Evolutionary conservation across 2,329 filamentous ascomycete species (phyloP).

Genomic region (Hymenoscyphus repandus): DNA sequence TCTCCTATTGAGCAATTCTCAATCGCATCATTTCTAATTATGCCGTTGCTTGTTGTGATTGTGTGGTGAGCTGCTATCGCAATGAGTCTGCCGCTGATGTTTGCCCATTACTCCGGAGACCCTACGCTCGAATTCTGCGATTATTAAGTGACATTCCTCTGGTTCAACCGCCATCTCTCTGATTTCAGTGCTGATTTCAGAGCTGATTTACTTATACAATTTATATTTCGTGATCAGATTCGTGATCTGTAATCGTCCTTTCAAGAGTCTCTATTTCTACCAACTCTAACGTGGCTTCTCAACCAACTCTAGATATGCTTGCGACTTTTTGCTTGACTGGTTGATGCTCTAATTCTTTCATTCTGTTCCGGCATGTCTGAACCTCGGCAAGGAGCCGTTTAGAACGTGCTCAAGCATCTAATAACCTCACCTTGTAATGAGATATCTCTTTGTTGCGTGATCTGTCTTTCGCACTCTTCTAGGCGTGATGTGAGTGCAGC

Average conservation of each 20-base stretch:
- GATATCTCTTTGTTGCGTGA: constrained; percentile 9
- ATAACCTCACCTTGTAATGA: constrained; percentile 8
- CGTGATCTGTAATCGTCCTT: constrained; percentile 13
- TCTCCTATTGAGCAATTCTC: constrained; percentile 15
- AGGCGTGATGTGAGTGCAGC: constrained; percentile 7
- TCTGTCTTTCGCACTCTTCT: constrained; percentile 13
- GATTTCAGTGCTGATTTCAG: no score
- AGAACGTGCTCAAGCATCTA: constrained; percentile 7
- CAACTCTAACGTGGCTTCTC: constrained; percentile 9
- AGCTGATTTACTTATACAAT: no score
- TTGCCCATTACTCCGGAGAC: constrained; percentile 9
- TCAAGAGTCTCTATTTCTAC: constrained; percentile 13
- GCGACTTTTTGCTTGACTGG: constrained; percentile 6
- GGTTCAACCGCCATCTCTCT: no score
- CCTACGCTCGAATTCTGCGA: no score
- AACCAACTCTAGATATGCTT: constrained; percentile 10
- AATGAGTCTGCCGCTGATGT: constrained; percentile 15
- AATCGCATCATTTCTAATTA: constrained; percentile 12
- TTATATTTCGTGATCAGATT: not conserved
- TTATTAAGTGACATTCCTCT: no score
- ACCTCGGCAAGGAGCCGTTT: constrained; percentile 7
- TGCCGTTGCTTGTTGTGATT: constrained; percentile 15
- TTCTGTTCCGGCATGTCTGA: constrained; percentile 6
- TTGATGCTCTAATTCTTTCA: constrained; percentile 10
- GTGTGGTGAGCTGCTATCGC: constrained; percentile 13